These are phyloP conservation scores for Oryza glumipatula DNA, from an alignment of 176 grass and related monocot genomes.

Conservation along the genomic window DNA sequence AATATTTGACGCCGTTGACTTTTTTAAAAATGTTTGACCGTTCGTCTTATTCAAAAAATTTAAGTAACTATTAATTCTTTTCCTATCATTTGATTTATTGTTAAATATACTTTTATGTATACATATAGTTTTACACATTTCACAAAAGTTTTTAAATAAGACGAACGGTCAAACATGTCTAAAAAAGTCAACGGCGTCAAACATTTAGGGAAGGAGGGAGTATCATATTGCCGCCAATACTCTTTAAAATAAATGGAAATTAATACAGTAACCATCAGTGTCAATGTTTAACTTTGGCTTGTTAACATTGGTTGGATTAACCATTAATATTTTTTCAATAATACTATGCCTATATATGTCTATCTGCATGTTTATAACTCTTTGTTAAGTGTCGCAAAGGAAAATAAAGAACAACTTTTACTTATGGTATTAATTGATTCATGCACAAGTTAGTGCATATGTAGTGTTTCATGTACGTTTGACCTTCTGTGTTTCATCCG, in stretches of 20 bases:
- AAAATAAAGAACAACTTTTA: not conserved
- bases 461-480: not conserved
- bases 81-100: too few species aligned
- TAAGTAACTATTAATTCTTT: too few species aligned
- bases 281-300: not conserved
- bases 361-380: conserved; percentile 18
- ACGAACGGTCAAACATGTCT: too few species aligned
- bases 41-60: too few species aligned
- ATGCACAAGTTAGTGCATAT: not conserved
- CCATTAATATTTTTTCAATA: not conserved
- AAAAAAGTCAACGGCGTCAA: too few species aligned
- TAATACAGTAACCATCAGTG: not conserved
- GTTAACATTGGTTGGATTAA: conserved; percentile 7
- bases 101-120: too few species aligned
- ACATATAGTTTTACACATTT: too few species aligned
- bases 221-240: not conserved
- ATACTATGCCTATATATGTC: not conserved
- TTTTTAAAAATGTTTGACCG: too few species aligned
- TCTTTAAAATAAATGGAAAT: not conserved
- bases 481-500: not conserved
- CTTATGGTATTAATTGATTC: not conserved
- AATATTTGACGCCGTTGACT: too few species aligned
- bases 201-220: too few species aligned
- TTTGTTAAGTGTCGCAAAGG: not conserved
- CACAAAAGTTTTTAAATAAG: too few species aligned